A percentile compares a stretch with the other conserved stretches of the same genome.
These are phyloP conservation scores for Houttuynia cordata DNA, from an alignment of 164 flowering plant species.

Conservation along the genomic window DNA sequence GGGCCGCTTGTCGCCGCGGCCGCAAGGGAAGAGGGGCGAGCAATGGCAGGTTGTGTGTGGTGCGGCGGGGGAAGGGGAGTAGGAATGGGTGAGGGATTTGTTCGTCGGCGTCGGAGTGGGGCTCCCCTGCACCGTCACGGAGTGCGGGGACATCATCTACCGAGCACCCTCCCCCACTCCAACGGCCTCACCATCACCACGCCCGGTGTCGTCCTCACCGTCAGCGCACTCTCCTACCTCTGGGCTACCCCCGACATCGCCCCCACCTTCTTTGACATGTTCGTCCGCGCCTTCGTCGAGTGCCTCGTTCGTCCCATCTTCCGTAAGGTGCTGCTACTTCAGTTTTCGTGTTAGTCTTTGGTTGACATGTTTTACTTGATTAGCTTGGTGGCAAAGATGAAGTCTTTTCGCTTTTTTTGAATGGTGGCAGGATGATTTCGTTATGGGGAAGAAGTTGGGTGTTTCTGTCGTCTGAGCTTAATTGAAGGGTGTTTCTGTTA, in stretches of 20 bases:
- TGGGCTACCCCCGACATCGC: conserved; percentile 99
- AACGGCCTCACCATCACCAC: conserved; percentile 50
- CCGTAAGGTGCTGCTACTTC: conserved; percentile 85
- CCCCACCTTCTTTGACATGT: conserved; percentile 95
- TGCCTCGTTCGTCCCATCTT: conserved; percentile 66
- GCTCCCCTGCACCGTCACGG: too few species aligned
- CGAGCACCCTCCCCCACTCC: conserved; percentile 84
- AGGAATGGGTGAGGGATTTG: too few species aligned
- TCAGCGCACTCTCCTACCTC: conserved; percentile 69
- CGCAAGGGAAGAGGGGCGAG: too few species aligned
- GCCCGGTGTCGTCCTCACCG: conserved; percentile 73
- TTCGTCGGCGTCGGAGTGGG: too few species aligned
- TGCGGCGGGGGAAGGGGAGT: too few species aligned
- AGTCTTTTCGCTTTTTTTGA: conserved; percentile 1
- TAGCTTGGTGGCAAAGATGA: not conserved
- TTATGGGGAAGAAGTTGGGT: conserved; percentile 88
- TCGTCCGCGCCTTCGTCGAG: too few species aligned
- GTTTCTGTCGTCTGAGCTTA: too few species aligned
- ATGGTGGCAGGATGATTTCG: conserved; percentile 67
- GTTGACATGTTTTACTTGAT: not conserved
- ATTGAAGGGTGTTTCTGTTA: too few species aligned
- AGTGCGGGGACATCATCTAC: conserved; percentile 89
- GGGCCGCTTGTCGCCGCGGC: not conserved
- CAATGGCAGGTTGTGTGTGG: too few species aligned
- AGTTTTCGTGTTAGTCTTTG: too few species aligned